These are phyloP conservation scores for Metarhizium robertsii DNA, from an alignment of 2,329 filamentous ascomycete genomes.

Conservation along the genomic window DNA sequence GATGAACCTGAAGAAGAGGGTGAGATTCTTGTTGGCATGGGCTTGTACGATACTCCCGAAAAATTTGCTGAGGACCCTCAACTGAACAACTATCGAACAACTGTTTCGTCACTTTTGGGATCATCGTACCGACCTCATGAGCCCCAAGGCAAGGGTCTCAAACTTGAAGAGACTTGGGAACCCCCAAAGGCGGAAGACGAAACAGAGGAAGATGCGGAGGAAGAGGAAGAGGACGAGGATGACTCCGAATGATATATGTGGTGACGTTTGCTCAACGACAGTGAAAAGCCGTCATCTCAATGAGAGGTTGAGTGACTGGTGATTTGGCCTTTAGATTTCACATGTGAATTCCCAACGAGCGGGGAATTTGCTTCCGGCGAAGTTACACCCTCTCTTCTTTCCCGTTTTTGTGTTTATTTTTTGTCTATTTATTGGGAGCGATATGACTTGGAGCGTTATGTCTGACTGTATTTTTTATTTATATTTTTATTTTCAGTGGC, in stretches of 20 bases:
- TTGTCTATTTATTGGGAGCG: no score
- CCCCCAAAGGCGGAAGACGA: constrained; percentile 56
- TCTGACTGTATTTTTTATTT: no score
- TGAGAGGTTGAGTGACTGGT: no score
- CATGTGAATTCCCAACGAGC: no score
- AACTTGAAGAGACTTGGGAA: constrained; percentile 73
- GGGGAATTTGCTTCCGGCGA: no score
- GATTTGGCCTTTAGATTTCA: no score
- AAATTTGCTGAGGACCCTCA: constrained; percentile 39
- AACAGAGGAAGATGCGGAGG: constrained; percentile 38
- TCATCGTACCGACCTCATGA: constrained; percentile 34
- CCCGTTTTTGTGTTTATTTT: no score
- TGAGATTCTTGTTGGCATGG: constrained; percentile 73
- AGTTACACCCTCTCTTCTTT: no score
- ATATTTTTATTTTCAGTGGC: no score
- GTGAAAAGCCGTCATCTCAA: no score
- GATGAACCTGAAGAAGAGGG: constrained; percentile 49
- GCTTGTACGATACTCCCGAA: constrained; percentile 67
- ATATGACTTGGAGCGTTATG: no score
- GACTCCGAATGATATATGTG: neutral
- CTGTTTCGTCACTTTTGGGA: constrained; percentile 45
- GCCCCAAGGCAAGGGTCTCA: constrained; percentile 61
- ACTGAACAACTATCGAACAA: constrained; percentile 44
- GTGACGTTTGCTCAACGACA: neutral
- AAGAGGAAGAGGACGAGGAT: constrained; percentile 26